Percentiles rank a stretch among this genome's conserved stretches.
phyloP scores from a whole-genome alignment of 2,329 filamentous ascomycete genomes.

The Catunica adiposa region DNA sequence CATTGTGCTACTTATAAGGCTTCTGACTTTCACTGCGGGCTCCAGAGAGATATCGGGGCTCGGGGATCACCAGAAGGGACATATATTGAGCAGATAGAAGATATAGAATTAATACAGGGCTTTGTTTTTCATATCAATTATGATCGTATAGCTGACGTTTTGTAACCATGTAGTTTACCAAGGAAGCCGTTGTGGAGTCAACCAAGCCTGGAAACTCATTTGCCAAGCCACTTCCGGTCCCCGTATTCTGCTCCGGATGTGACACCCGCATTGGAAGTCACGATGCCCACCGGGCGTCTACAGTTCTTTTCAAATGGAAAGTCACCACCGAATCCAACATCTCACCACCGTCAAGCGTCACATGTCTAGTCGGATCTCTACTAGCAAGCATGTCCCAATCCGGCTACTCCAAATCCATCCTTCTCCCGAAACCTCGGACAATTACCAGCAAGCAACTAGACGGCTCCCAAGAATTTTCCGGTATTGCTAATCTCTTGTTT shows the following conservation, averaged over 20 bases:
- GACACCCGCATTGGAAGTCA: constrained; percentile 30
- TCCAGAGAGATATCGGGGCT: constrained; percentile 27
- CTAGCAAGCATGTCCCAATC: constrained; percentile 38
- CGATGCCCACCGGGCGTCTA: constrained; percentile 28
- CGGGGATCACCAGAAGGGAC: constrained; percentile 36
- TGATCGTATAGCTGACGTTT: background rate
- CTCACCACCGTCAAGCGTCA: constrained; percentile 25
- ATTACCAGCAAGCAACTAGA: constrained; percentile 1
- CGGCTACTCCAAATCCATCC: constrained; percentile 39
- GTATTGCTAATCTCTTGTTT: constrained; percentile 21
- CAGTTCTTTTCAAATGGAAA: constrained; percentile 42
- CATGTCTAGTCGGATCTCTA: constrained; percentile 38
- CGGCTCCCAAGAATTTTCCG: background rate
- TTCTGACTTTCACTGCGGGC: background rate
- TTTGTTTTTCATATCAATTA: background rate
- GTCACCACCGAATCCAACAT: constrained; percentile 22
- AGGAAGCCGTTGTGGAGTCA: background rate
- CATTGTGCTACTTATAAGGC: background rate
- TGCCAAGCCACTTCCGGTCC: constrained; percentile 4
- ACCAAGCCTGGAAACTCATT: background rate
- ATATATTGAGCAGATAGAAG: constrained; percentile 25
- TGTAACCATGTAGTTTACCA: constrained; percentile 5
- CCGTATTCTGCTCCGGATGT: constrained; percentile 31
- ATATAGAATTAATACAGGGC: constrained; percentile 17
- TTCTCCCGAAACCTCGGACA: constrained; percentile 23